Evolutionary conservation across 2,329 filamentous ascomycete species (phyloP), one percentile per base, ranked within the genome.

Genomic region (Botrytis pseudocinerea): DNA sequence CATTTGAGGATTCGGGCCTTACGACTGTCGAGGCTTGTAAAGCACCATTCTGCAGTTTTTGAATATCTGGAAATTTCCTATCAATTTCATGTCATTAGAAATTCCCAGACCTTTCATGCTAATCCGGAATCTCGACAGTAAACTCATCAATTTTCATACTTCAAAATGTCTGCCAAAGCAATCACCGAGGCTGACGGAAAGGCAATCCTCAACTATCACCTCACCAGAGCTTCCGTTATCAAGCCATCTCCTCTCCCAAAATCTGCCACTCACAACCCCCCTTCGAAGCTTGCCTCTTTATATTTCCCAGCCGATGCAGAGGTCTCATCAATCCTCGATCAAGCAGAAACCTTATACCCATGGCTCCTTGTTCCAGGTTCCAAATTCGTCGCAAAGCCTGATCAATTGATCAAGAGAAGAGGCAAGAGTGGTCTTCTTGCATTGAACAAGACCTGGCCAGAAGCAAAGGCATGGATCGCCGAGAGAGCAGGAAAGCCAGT

Each of bases 141-240:
- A 69, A 69, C 64, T 48, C 69, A 74, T 62, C 74, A 74, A 75
- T 74, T 76, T 75, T 68, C 73, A 76, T 75, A 63, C 68, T 72
- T 73, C 84, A 89, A 82, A 82, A 97, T 97, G 94, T 94, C 93
- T 83, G 93, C 96, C 85, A 99, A 99, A 88, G 93, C 95, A 79
- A 98, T 99, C 83, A 87, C 93, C 89, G 96, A 99, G 89, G 95
- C 95, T 89, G 96, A 99, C 88, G 96, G 96, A 90, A 99, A 99
- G 93, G 96, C 96, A 90, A 98, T 99, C 88, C 90, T 99, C 90
- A 98, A 98, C 93, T 99, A 98, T 90, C 96, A 98, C 89, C 94
- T 99, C 86, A 98, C 96, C 81, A 93, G 96, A 83, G 94, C 96
- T 80, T 92, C 94, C 78, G 92, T 97, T 84, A 97, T 99, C 90